A percentile compares a stretch with the other conserved stretches of the same genome.
Evolutionary conservation across 306 rosid genomes (phyloP).

Genomic region (Cyamopsis tetragonoloba): DNA sequence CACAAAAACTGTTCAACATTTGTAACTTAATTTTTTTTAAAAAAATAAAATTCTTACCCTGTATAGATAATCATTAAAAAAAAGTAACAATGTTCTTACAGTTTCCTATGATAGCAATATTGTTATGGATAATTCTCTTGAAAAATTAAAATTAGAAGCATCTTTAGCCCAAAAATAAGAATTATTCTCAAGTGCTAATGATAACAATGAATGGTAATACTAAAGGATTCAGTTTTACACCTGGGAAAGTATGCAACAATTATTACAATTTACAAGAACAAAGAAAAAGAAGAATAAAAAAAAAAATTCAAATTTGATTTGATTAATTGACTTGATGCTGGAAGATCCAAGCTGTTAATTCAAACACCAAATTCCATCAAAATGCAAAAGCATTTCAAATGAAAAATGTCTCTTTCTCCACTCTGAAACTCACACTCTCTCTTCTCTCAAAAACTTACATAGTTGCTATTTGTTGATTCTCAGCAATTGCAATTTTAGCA

Average conservation of each 20-base stretch:
- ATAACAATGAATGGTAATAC: conserved; percentile 1
- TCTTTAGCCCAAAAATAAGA: background rate
- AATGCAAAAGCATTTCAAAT: conserved; percentile 33
- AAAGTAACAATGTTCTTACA: too few species aligned
- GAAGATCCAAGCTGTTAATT: conserved; percentile 4
- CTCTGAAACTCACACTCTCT: conserved; percentile 21
- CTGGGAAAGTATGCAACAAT: conserved; percentile 18
- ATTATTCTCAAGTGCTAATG: conserved; percentile 17
- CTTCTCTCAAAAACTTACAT: too few species aligned
- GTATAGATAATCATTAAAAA: too few species aligned
- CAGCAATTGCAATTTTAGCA: conserved; percentile 39
- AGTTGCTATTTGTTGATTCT: conserved; percentile 32
- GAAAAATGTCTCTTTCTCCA: background rate
- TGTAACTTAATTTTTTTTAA: too few species aligned
- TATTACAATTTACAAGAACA: background rate
- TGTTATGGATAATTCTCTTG: conserved; percentile 13
- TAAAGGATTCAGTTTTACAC: conserved; percentile 9
- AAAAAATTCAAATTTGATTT: too few species aligned
- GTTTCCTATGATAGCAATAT: background rate
- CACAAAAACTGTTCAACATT: too few species aligned
- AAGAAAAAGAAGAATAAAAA: background rate
- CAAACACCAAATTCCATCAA: conserved; percentile 34
- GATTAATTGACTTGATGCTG: conserved; percentile 15
- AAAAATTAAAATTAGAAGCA: conserved; percentile 9
- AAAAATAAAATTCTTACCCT: too few species aligned